Evolutionary conservation across 192 early-diverging fungal species (phyloP).

Genomic region (Coemansia sp.): DNA sequence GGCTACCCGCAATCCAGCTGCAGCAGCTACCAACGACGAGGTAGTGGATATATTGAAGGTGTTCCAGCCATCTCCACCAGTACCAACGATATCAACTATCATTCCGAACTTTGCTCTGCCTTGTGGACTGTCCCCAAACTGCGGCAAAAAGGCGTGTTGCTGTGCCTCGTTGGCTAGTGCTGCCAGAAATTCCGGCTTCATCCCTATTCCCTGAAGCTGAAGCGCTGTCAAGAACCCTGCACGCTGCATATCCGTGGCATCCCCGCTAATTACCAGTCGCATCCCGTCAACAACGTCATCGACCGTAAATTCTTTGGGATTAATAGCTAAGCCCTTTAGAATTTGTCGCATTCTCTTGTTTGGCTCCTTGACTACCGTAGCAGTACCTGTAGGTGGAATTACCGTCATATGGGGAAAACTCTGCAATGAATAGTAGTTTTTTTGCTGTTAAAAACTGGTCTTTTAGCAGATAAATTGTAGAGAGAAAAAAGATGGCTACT

Average conservation of each 20-base stretch:
- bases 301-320: constrained; percentile 60
- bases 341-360: constrained; percentile 40
- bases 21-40: constrained; percentile 85
- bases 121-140: constrained; percentile 49
- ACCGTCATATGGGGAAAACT: too few relatives aligned
- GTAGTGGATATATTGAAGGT: constrained; percentile 98
- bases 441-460: too few relatives aligned
- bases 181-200: constrained; percentile 73
- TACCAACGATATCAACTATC: constrained; percentile 91
- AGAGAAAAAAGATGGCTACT: too few relatives aligned
- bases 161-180: constrained; percentile 74
- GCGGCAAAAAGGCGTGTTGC: constrained; percentile 60
- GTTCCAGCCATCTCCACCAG: constrained; percentile 97
- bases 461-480: too few relatives aligned
- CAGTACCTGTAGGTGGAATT: too few relatives aligned
- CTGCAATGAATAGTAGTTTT: too few relatives aligned
- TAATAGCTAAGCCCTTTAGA: constrained; percentile 62
- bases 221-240: constrained; percentile 82
- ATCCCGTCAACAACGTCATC: constrained; percentile 59
- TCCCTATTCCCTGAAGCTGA: constrained; percentile 66
- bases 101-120: constrained; percentile 35
- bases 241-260: constrained; percentile 79
- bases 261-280: constrained; percentile 71
- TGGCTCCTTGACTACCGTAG: too few relatives aligned
- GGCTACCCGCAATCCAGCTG: constrained; percentile 84